Conservation (phyloP, 805 yeast species). For the Starmera dryadoides region DNA sequence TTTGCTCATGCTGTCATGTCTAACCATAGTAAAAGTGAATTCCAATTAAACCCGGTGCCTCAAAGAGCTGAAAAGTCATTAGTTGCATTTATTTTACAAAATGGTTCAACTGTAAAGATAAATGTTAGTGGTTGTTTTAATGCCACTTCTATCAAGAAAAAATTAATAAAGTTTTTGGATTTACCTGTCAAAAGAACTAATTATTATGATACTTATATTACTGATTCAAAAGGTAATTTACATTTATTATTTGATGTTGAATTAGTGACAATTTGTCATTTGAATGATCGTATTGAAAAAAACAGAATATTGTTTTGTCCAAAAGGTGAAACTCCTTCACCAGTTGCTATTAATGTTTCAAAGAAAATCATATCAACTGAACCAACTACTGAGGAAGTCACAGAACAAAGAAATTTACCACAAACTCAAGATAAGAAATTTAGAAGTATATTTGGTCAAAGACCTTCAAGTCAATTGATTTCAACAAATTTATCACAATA, state of each 20-base stretch:
- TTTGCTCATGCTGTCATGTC: constrained; percentile 1
- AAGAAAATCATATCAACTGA: constrained; percentile 27
- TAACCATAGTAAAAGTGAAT: constrained; percentile 8
- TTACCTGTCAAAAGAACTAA: constrained; percentile 34
- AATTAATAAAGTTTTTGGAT: constrained; percentile 54
- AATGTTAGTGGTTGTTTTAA: constrained; percentile 75
- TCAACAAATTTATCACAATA: constrained; percentile 85
- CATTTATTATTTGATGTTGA: constrained; percentile 67
- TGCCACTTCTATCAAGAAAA: constrained; percentile 69
- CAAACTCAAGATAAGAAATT: constrained; percentile 20
- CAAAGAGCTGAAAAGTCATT: constrained; percentile 10
- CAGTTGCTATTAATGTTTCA: constrained; percentile 50
- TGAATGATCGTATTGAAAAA: constrained; percentile 63
- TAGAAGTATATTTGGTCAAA: constrained; percentile 61
- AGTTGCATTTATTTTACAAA: constrained; percentile 69
- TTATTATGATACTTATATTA: constrained; percentile 55
- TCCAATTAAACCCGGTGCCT: constrained; percentile 15
- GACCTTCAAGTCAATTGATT: constrained; percentile 91
- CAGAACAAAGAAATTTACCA: constrained; percentile 6
- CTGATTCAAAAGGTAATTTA: constrained; percentile 32
- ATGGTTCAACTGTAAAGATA: constrained; percentile 62
- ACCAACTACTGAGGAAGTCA: constrained; percentile 5
- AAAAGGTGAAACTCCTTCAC: constrained; percentile 54
- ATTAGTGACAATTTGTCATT: constrained; percentile 74
- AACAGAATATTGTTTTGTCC: constrained; percentile 63